Base-by-base conservation (phyloP, 2,329 filamentous ascomycete genomes). In the Aureobasidium sp. region DNA sequence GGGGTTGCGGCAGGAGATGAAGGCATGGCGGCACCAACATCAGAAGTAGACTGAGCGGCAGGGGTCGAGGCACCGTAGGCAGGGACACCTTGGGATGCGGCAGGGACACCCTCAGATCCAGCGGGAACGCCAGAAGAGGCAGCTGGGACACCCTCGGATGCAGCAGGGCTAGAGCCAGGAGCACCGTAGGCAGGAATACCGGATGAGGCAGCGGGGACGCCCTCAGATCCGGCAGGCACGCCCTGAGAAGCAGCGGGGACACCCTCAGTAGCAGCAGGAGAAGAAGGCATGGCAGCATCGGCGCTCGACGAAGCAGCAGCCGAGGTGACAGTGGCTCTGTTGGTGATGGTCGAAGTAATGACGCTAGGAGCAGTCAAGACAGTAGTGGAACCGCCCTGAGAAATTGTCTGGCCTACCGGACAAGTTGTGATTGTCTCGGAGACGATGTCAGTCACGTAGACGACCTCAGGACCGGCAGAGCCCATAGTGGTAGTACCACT, bases 361-460 rank as follows among this genome's bases (percentile, higher is more conserved):
- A 62, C 60, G 34, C 44, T 51, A 39, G 60, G 60, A 37, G 60
- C 36, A 20, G 50, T 62, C 60, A 62, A 48, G 15, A 56, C 50
- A 17, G 60, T 62, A 32, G 60, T 62, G 15, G 36, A 32, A 17
- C 61, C 52, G 34, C 42, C 53, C 32, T 20, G 12, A 26, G n/a
- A 32, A 9, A 57, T 46, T 12, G 53, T 59, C 29, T 63, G 46
- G 27, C 61, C 61, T 17, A 53, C 55, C n/a, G 61, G 61, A 37
- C 61, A 63, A 2, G 61, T 63, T 2, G 62, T 63, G 9, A 63
- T 42, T 3, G 62, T 63, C 46, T 50, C 42, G 20, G 48, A 39
- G 39, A 61, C 39, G 34, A 63, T 42, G 15, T 63, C 62, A 32
- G 62, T 63, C 34, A 63, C 55, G 42, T 61, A 61, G 41, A 63